Conservation (phyloP, 2,329 filamentous ascomycete species). For the Phialophora chinensis region DNA sequence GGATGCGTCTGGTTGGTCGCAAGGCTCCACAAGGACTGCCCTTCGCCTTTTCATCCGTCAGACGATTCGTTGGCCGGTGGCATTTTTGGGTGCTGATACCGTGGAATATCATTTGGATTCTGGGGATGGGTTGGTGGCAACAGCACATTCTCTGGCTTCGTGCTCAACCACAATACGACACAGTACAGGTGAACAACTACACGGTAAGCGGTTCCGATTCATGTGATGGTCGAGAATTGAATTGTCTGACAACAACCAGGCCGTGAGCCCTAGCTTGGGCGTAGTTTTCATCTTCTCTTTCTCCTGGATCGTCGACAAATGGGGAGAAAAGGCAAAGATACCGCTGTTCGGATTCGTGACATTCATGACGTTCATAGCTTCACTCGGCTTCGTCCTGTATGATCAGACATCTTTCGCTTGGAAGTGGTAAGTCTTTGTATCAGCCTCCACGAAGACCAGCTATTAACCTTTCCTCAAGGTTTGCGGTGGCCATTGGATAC, state of each 20-base stretch:
- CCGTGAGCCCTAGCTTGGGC: conserved; percentile 16
- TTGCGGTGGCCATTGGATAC: conserved; percentile 13
- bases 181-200: too few species aligned
- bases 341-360: conserved; percentile 22
- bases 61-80: background rate
- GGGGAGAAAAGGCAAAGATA: conserved; percentile 17
- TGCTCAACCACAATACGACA: too few species aligned
- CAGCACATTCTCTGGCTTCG: too few species aligned
- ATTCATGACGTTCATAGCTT: background rate
- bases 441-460: too few species aligned
- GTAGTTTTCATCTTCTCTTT: conserved; percentile 18
- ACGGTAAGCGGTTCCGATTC: too few species aligned
- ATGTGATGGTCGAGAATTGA: too few species aligned
- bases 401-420: too few species aligned
- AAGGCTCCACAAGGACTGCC: conserved; percentile 13
- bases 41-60: conserved; percentile 17
- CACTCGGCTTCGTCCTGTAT: too few species aligned
- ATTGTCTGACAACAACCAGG: background rate
- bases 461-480: background rate
- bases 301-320: conserved; percentile 18
- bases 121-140: too few species aligned
- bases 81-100: too few species aligned
- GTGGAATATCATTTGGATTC: too few species aligned
- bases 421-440: too few species aligned
- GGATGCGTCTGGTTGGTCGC: conserved; percentile 23